Base-by-base conservation (phyloP, 2,329 filamentous ascomycete genomes). In the Diaporthe sp. region DNA sequence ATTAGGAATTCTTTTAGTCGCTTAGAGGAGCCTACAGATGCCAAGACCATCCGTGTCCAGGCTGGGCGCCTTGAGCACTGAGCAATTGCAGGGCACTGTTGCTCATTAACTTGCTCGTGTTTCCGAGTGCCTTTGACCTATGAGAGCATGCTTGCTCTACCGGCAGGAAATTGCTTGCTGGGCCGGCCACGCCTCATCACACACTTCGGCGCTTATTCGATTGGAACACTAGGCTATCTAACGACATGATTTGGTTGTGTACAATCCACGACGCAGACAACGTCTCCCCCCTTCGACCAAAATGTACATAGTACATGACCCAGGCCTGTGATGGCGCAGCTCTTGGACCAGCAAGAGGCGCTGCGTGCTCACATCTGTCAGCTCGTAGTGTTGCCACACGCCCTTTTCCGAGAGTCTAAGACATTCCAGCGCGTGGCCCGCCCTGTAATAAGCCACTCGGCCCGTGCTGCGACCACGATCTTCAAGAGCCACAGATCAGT, bases 391-490 rank as follows among this genome's bases (percentile, higher is more conserved):
- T 51, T 44, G 19, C 61, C 42, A 61, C 10, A 51, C 39, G 6
- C 61, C 61, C n/a, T 28, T 13, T 25, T 13, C 31, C 19, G 46
- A 67, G 28, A 57, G 51, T 28, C 58, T 60, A 51, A 51, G 34
- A 68, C 70, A 10, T 61, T 53, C n/a, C 53, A 37, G 62, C 53
- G 44, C 68, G 61, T 61, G 70, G 42, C 60, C 49, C 39, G 42
- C 60, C 49, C 39, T 60, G 60, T 60, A 53, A 53, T 42, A 17
- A 51, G 17, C 28, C 25, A 42, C 28, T 51, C 42, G 70, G 44
- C 42, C 74, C 28, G 51, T 15, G 25, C 46, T 44, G 60, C 61
- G 53, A 73, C 28, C 28, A 28, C 68, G 60, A 68, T 72, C 60
- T 58, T 37, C 37, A 9, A 44, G 22, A 65, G 58, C 68, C 34